Percentiles rank a stretch among this genome's conserved stretches.
Evolutionary conservation across 2,329 filamentous ascomycete genomes (phyloP).

Genomic region (Alternaria brassicicola): DNA sequence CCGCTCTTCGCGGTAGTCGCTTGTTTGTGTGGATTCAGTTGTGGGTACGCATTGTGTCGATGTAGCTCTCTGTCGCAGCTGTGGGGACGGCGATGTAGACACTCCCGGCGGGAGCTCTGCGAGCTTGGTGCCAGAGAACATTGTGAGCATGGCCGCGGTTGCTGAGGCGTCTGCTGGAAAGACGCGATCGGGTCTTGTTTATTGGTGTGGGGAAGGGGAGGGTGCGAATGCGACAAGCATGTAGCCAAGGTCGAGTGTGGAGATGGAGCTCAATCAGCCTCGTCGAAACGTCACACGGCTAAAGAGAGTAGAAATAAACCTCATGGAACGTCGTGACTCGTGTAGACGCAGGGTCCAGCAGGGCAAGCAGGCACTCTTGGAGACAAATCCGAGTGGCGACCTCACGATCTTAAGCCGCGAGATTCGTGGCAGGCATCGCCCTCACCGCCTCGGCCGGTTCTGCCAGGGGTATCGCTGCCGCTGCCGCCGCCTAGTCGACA

Average conservation of each 20-base stretch:
- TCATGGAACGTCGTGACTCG: not conserved
- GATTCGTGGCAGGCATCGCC: slow-evolving; percentile 19
- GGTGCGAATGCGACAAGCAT: not conserved
- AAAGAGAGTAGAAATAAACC: slow-evolving; percentile 3
- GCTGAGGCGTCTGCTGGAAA: slow-evolving; percentile 22
- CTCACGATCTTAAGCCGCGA: slow-evolving; percentile 33
- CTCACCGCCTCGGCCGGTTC: slow-evolving; percentile 18
- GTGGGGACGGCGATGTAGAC: slow-evolving; percentile 15
- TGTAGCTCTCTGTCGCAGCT: slow-evolving; percentile 18
- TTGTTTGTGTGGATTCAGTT: slow-evolving; percentile 18
- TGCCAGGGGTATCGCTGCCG: slow-evolving; percentile 28
- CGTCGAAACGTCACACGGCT: slow-evolving; percentile 13
- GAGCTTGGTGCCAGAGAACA: slow-evolving; percentile 32
- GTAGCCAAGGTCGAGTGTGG: not conserved
- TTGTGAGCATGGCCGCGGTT: slow-evolving; percentile 31
- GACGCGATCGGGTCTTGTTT: slow-evolving; percentile 7
- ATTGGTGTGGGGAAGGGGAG: not conserved
- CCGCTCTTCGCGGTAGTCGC: slow-evolving; percentile 51
- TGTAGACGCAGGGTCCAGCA: slow-evolving; percentile 10
- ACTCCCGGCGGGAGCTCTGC: slow-evolving; percentile 33
- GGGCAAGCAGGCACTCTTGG: not conserved
- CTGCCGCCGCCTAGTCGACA: slow-evolving; percentile 6
- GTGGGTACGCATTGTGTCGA: slow-evolving; percentile 20
- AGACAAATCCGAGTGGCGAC: slow-evolving; percentile 25
- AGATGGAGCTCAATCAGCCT: not conserved